phyloP scores from a whole-genome alignment of 352 stramenopile genomes.

The Pythium phragmitis region DNA sequence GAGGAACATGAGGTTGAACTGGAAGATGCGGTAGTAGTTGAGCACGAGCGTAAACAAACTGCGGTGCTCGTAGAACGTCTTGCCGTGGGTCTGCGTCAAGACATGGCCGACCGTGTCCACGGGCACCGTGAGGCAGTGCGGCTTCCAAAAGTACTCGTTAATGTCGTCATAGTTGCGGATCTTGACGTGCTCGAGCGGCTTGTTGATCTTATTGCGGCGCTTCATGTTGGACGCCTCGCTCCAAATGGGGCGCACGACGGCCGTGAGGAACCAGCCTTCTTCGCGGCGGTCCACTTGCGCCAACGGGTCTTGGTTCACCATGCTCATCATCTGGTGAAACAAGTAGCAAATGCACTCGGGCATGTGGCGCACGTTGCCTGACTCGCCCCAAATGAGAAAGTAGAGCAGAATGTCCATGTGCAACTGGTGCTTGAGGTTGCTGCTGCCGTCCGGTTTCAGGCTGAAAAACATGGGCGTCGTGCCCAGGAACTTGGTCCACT shows the following conservation, averaged over 20 bases:
- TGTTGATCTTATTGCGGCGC: constrained; percentile 27
- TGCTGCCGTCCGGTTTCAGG: constrained; percentile 42
- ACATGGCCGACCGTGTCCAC: constrained; percentile 66
- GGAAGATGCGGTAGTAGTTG: constrained; percentile 37
- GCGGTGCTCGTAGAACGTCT: constrained; percentile 87
- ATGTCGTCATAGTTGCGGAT: constrained; percentile 89
- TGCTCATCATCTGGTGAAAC: constrained; percentile 72
- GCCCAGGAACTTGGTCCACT: constrained; percentile 94
- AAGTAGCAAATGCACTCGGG: constrained; percentile 89
- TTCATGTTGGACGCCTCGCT: constrained; percentile 76
- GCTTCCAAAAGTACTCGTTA: constrained; percentile 89
- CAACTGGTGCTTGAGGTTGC: constrained; percentile 35
- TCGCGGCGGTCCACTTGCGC: constrained; percentile 40
- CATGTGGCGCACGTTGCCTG: constrained; percentile 86
- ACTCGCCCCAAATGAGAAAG: constrained; percentile 82
- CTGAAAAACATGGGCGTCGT: constrained; percentile 59
- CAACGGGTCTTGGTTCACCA: constrained; percentile 59
- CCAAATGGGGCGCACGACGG: constrained; percentile 78
- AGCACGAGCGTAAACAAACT: constrained; percentile 65
- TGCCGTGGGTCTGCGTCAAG: constrained; percentile 59
- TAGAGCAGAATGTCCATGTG: constrained; percentile 82
- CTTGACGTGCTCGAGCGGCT: constrained; percentile 68
- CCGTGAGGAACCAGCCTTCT: constrained; percentile 64
- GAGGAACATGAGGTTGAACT: constrained; percentile 60
- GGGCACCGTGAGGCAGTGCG: constrained; percentile 63